Base-by-base conservation (phyloP, 441 rosid species). In the Aleurites moluccanus region DNA sequence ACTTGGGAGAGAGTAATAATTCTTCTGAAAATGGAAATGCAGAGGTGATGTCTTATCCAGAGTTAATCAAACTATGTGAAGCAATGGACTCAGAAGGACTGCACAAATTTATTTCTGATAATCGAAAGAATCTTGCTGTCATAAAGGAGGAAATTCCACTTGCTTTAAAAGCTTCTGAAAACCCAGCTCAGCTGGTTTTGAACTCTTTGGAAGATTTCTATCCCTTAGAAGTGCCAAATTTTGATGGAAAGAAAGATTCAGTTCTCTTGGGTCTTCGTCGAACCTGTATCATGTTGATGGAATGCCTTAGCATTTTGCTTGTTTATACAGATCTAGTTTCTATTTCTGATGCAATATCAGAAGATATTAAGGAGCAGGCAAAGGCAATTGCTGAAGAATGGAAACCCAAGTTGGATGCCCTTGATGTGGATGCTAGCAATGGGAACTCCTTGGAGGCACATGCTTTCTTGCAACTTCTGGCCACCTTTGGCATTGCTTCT, bases 361-460 rank as follows among this genome's bases (percentile, higher is more conserved):
- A 89, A 73, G 86, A 83, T 78, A 80, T 88, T 72, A 88, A 90
- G 84, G 85, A 73, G 78, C 84, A 83, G 79, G 99, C 97, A 64
- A 93, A 92, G 85, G 79, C 80, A 56, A 89, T 91, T 79, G 97
- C 98, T 68, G 83, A 80, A 75, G 91, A 86, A 78, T 96, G 99
- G 99, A 93, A 90, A 79, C 98, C 94, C 23, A 82, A 85, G 82
- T 88, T 96, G 82, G 92, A 86, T 81, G 71, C 82, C 75, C 85
- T 96, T 50, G 99, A 96, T 73, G 70, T 89, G 82, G 97, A 90
- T 81, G 90, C 86, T 64, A 89, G 94, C 86, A 93, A 91, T 80
- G 99, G 99, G 69, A 96, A 96, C 79, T 96, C 98, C 35, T 87
- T 96, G 89, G 99, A 96, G 87, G 99, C 98, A 67, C 99, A 96